Percentiles rank a stretch among this genome's conserved stretches.
phyloP scores from a whole-genome alignment of 2,329 filamentous ascomycete genomes.

The Acrocalymma vagum region DNA sequence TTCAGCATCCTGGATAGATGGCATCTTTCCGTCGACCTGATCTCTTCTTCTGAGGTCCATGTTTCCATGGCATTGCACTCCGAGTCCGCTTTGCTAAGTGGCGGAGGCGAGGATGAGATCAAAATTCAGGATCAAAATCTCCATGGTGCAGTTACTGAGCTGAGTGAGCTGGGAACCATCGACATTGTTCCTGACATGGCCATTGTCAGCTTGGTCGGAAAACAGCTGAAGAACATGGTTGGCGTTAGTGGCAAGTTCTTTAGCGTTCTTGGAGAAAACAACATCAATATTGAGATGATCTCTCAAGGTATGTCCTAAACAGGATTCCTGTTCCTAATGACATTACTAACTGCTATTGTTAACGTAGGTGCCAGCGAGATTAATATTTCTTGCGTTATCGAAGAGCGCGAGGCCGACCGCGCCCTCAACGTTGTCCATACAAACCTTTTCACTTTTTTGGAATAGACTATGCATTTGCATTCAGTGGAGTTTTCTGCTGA shows the following conservation, averaged over 20 bases:
- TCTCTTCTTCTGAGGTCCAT: slow-evolving; percentile 95
- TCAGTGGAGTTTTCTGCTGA: slow-evolving; percentile 26
- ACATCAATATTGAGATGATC: slow-evolving; percentile 99
- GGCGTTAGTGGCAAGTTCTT: slow-evolving; percentile 96
- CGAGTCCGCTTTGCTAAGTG: slow-evolving; percentile 65
- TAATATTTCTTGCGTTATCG: slow-evolving; percentile 98
- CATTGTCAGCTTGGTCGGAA: slow-evolving; percentile 92
- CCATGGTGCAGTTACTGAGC: slow-evolving; percentile 68
- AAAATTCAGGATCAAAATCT: slow-evolving; percentile 57
- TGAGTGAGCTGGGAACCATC: slow-evolving; percentile 85
- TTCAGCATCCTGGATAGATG: slow-evolving; percentile 90
- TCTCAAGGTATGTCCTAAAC: slow-evolving; percentile 76
- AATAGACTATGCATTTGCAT: slow-evolving; percentile 58
- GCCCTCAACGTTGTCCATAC: slow-evolving; percentile 97
- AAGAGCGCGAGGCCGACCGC: slow-evolving; percentile 86
- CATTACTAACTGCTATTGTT: not conserved
- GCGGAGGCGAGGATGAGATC: slow-evolving; percentile 57
- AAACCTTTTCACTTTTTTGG: slow-evolving; percentile 94
- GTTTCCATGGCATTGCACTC: slow-evolving; percentile 96
- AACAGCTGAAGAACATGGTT: slow-evolving; percentile 95
- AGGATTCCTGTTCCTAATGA: not conserved
- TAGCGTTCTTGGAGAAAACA: slow-evolving; percentile 88
- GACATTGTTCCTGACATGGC: slow-evolving; percentile 93
- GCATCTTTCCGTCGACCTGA: slow-evolving; percentile 91
- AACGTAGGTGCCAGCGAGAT: slow-evolving; percentile 92